Evolutionary conservation across 768 basidiomycete genomes (phyloP).

Genomic region (Suillus americanus): DNA sequence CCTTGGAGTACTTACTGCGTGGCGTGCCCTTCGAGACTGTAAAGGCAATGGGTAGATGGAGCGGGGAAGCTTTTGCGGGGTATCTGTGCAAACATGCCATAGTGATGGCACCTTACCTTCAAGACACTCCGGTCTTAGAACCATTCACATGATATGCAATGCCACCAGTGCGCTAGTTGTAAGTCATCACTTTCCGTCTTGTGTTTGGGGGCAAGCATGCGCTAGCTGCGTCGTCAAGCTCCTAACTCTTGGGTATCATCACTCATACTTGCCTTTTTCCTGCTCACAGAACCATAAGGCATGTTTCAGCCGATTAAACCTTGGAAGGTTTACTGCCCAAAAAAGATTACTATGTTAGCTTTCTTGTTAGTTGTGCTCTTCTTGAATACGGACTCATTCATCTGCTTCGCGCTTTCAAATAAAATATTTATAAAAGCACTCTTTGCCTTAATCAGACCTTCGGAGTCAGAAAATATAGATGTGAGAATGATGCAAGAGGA

Average conservation of each 20-base stretch:
- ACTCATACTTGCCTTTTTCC: not conserved
- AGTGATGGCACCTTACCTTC: slow-evolving; percentile 28
- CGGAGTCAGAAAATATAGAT: no score
- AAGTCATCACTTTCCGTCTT: no score
- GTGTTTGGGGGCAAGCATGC: not conserved
- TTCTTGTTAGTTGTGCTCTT: no score
- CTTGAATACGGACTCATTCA: no score
- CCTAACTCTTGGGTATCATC: not conserved
- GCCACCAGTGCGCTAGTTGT: not conserved
- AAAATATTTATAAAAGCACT: no score
- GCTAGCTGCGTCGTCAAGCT: not conserved
- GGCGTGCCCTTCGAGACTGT: slow-evolving; percentile 33
- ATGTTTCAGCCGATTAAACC: not conserved
- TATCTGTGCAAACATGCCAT: slow-evolving; percentile 32
- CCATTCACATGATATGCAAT: slow-evolving; percentile 8
- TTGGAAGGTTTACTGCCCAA: not conserved
- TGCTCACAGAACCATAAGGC: not conserved
- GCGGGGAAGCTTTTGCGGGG: slow-evolving; percentile 24
- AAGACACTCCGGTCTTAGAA: slow-evolving; percentile 11
- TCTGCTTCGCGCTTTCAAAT: no score
- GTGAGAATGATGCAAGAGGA: no score
- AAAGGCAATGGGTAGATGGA: slow-evolving; percentile 34
- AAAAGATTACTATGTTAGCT: no score
- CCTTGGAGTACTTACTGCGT: slow-evolving; percentile 25
- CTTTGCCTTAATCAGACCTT: no score